Evolutionary conservation across 2,329 filamentous ascomycete genomes (phyloP).

Genomic region (Dactylella cylindrospora): DNA sequence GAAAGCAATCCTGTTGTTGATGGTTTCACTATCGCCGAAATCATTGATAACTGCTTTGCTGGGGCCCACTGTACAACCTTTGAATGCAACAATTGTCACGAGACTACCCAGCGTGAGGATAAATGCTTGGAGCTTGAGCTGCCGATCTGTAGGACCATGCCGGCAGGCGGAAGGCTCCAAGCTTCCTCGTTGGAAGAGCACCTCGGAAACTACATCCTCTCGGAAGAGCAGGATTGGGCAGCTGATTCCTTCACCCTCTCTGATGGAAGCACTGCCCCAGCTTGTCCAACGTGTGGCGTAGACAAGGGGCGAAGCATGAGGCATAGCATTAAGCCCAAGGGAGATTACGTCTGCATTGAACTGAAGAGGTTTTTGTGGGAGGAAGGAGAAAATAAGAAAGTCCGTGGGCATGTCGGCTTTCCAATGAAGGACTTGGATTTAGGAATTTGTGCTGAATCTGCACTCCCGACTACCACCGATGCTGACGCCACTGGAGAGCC

Average conservation of each 20-base stretch:
- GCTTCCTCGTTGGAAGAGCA: constrained; percentile 15
- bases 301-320: constrained; percentile 29
- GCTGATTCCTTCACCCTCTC: constrained; percentile 7
- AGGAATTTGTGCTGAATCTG: neutral
- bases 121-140: constrained; percentile 38
- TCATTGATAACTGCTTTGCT: constrained; percentile 23
- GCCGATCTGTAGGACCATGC: constrained; percentile 31
- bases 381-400: constrained; percentile 28
- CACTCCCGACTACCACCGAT: neutral
- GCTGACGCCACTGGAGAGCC: neutral
- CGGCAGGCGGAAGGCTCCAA: constrained; percentile 7
- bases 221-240: constrained; percentile 28
- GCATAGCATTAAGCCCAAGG: constrained; percentile 25
- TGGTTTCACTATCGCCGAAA: constrained; percentile 18
- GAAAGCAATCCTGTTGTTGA: constrained; percentile 24
- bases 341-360: constrained; percentile 29
- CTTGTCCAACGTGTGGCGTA: constrained; percentile 28
- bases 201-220: constrained; percentile 17
- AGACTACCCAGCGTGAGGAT: constrained; percentile 17
- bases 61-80: constrained; percentile 30
- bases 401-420: constrained; percentile 26
- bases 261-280: constrained; percentile 8
- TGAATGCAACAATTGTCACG: constrained; percentile 39
- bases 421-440: constrained; percentile 24
- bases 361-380: constrained; percentile 40